phyloP scores from a whole-genome alignment of 208 protist genomes.

The Acanthamoeba culbertsoni region DNA sequence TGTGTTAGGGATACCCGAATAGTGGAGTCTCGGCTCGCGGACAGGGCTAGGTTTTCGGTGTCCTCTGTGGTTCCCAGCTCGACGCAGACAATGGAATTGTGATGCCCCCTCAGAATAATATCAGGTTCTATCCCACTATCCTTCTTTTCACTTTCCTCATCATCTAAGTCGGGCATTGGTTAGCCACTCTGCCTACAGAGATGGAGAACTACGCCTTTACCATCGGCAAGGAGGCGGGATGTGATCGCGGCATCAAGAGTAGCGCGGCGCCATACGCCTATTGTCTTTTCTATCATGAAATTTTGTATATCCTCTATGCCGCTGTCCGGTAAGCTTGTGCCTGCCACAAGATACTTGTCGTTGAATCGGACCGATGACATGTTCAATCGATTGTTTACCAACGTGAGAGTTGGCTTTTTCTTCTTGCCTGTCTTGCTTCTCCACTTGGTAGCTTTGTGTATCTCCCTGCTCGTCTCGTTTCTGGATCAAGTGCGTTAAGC shows the following conservation, averaged over 20 bases:
- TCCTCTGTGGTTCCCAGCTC: neutral
- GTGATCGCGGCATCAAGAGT: neutral
- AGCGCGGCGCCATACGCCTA: neutral
- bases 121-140: neutral
- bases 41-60: neutral
- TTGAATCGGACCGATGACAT: neutral
- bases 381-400: constrained; percentile 20
- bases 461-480: neutral
- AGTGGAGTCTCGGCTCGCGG: neutral
- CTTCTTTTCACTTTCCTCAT: neutral
- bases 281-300: constrained; percentile 33
- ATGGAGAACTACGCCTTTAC: no score
- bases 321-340: neutral
- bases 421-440: neutral
- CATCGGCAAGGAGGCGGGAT: neutral
- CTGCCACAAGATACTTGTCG: constrained; percentile 23
- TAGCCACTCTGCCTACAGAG: no score
- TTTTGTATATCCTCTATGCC: neutral
- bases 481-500: neutral
- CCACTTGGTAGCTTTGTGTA: neutral
- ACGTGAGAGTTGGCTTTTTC: neutral
- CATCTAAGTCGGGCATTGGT: neutral
- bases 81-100: neutral
- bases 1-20: neutral
- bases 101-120: neutral